A percentile compares a stretch with the other conserved stretches of the same genome.
Conservation (phyloP, 495 filamentous ascomycete species). For the Thermothielavioides terrestris region DNA sequence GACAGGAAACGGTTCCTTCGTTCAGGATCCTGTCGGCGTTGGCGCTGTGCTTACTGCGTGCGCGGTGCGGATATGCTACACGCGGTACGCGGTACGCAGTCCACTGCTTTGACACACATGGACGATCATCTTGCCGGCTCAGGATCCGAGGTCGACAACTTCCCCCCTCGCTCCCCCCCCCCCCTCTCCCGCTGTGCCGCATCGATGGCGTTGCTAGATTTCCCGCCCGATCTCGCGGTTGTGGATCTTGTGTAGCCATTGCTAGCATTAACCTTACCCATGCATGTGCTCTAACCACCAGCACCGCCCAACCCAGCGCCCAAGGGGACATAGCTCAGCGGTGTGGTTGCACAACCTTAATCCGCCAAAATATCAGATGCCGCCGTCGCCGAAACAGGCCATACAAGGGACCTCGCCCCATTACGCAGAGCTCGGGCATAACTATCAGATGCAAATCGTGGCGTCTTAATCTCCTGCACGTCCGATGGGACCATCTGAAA, state of each 20-base stretch:
- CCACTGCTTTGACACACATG: neutral
- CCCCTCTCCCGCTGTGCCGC: too few species aligned
- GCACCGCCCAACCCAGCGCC: neutral
- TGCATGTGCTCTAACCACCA: neutral
- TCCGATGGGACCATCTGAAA: neutral
- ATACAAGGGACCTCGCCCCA: too few species aligned
- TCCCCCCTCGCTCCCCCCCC: too few species aligned
- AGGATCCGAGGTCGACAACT: too few species aligned
- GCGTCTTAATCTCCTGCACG: neutral
- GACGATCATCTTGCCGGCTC: too few species aligned
- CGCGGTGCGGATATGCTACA: too few species aligned
- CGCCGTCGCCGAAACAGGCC: neutral
- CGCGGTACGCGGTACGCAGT: too few species aligned
- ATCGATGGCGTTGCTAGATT: neutral
- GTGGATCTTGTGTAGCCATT: slow-evolving; percentile 1
- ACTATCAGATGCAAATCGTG: too few species aligned
- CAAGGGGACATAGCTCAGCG: neutral
- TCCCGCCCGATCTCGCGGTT: neutral
- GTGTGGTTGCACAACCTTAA: neutral
- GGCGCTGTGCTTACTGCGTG: too few species aligned
- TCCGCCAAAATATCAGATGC: neutral
- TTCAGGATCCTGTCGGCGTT: too few species aligned
- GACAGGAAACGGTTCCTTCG: too few species aligned
- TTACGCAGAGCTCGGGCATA: too few species aligned
- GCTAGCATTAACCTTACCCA: neutral